phyloP scores from a whole-genome alignment of 2,329 filamentous ascomycete species.

The Neurospora sp. region DNA sequence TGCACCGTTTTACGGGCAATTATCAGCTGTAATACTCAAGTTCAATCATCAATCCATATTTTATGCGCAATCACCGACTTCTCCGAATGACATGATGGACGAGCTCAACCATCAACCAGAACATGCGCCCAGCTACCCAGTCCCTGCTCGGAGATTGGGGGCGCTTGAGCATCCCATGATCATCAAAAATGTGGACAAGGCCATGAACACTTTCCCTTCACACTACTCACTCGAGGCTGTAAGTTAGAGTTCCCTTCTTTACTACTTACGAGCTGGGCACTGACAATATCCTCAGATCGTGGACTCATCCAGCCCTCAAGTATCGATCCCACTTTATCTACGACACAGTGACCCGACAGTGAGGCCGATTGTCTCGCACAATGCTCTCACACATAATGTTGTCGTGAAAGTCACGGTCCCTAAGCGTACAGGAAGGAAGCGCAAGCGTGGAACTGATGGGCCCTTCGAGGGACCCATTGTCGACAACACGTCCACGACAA shows the following conservation, averaged over 20 bases:
- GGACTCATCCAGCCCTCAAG: constrained; percentile 33
- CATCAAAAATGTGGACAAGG: constrained; percentile 30
- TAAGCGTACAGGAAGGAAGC: constrained; percentile 73
- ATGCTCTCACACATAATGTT: constrained; percentile 68
- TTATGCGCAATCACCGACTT: not conserved
- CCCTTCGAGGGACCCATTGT: constrained; percentile 45
- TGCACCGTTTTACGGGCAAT: not conserved
- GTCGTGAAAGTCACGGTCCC: constrained; percentile 81
- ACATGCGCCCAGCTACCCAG: constrained; percentile 26
- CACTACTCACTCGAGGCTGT: constrained; percentile 29
- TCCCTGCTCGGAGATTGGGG: constrained; percentile 28
- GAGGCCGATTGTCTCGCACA: constrained; percentile 67
- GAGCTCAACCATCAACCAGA: constrained; percentile 1
- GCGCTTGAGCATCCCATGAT: constrained; percentile 36
- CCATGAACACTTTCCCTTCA: constrained; percentile 29
- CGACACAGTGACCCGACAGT: constrained; percentile 71
- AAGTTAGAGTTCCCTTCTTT: constrained; percentile 4
- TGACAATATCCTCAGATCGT: constrained; percentile 27
- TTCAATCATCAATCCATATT: not conserved
- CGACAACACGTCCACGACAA: not conserved
- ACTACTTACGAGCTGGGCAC: not conserved
- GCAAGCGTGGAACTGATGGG: constrained; percentile 66
- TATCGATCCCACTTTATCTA: constrained; percentile 59
- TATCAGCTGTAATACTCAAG: not conserved
- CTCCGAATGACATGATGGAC: not conserved